phyloP scores from a whole-genome alignment of 768 basidiomycete genomes.

The Hortiboletus flavorubellus region DNA sequence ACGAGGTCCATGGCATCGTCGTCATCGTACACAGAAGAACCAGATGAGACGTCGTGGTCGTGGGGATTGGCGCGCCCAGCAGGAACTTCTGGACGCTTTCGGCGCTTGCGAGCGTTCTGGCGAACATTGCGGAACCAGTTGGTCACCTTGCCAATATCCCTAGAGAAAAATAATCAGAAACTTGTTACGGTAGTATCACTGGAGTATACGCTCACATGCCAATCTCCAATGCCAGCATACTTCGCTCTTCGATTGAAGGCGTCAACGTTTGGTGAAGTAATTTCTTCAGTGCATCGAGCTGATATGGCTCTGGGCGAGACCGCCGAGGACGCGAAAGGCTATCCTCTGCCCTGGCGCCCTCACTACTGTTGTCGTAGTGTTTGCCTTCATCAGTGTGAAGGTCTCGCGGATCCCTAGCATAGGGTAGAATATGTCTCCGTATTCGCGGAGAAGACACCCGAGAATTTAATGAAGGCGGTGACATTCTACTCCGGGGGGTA shows the following conservation, averaged over 20 bases:
- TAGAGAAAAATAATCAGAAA: slow-evolving; percentile 25
- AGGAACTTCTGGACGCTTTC: slow-evolving; percentile 43
- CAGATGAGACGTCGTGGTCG: slow-evolving; percentile 54
- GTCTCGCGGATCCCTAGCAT: slow-evolving; percentile 26
- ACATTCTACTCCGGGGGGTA: slow-evolving; percentile 29
- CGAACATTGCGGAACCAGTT: slow-evolving; percentile 88
- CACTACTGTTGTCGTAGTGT: slow-evolving; percentile 21
- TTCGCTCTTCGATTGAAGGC: slow-evolving; percentile 78
- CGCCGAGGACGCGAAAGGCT: slow-evolving; percentile 57
- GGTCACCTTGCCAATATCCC: slow-evolving; percentile 81
- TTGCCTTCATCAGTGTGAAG: slow-evolving; percentile 26
- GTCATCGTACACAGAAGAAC: slow-evolving; percentile 45
- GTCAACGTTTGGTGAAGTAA: slow-evolving; percentile 65
- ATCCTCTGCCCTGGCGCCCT: slow-evolving; percentile 23
- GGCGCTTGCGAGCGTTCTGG: slow-evolving; percentile 74
- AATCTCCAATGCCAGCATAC: slow-evolving; percentile 67
- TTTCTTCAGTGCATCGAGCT: slow-evolving; percentile 71
- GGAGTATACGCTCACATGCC: slow-evolving; percentile 56
- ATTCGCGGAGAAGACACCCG: slow-evolving; percentile 29
- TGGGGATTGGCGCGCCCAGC: slow-evolving; percentile 34
- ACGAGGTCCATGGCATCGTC: slow-evolving; percentile 52
- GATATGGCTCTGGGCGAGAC: slow-evolving; percentile 75
- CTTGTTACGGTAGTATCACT: background rate
- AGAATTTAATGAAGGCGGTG: slow-evolving; percentile 27
- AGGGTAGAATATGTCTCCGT: slow-evolving; percentile 27